Conservation (phyloP, 306 rosid genomes). For the Quercus rubra region DNA sequence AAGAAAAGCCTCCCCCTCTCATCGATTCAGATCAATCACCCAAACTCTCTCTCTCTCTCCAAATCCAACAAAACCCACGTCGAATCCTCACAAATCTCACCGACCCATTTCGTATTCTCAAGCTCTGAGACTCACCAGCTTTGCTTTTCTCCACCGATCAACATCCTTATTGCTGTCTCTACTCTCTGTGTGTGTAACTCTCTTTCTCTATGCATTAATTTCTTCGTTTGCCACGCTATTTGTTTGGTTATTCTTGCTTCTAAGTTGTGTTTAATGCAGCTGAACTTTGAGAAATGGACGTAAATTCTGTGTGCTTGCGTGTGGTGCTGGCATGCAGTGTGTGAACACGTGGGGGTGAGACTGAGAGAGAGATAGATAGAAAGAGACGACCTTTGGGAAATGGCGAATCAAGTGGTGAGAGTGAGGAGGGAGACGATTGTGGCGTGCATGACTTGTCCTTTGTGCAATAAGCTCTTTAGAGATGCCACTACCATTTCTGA, state of each 20-base stretch:
- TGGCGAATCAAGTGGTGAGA: conserved; percentile 74
- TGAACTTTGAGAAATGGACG: conserved; percentile 46
- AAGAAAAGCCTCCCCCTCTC: conserved; percentile 34
- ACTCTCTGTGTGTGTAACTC: background rate
- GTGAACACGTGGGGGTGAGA: conserved; percentile 31
- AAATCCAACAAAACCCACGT: conserved; percentile 71
- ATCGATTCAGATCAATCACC: conserved; percentile 71
- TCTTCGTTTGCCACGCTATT: background rate
- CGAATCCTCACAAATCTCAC: conserved; percentile 45
- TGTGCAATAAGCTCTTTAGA: conserved; percentile 63
- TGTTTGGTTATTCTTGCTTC: conserved; percentile 5
- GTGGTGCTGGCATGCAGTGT: conserved; percentile 60
- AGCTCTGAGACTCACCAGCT: conserved; percentile 16
- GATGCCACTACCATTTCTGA: conserved; percentile 95
- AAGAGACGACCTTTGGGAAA: conserved; percentile 6
- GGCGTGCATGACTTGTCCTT: conserved; percentile 96
- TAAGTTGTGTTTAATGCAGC: conserved; percentile 35
- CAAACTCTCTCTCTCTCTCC: conserved; percentile 6
- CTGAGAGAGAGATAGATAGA: no score
- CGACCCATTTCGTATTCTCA: conserved; percentile 43
- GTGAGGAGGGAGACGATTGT: conserved; percentile 64
- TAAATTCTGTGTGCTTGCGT: conserved; percentile 32
- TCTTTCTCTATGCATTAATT: conserved; percentile 6
- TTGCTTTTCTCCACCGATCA: conserved; percentile 33
- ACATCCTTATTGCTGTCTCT: conserved; percentile 12